Evolutionary conservation across 352 stramenopile species (phyloP), one percentile per base, ranked within the genome.

Genomic region (Pythium periplocum): DNA sequence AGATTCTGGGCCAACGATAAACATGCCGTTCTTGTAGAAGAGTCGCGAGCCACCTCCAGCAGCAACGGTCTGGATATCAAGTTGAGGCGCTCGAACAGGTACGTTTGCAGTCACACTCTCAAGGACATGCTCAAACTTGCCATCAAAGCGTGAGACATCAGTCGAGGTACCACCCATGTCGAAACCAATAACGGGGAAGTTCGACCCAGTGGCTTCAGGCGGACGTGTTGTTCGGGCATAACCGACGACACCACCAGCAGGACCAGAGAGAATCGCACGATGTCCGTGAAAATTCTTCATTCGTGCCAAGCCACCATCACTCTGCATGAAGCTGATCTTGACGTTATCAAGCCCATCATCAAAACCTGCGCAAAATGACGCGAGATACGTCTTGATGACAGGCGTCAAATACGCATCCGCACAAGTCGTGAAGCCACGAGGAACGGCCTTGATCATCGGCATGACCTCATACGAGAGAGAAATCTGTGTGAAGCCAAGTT

Each of bases 101-200:
- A 99, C 93, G 31, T 98, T 98, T 2, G 97, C 97, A 6, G 96
- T 99, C 39, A 97, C 95, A 6, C 96, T 99, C 65, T 99, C 97
- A 48, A 99, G 98, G 2, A 99, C 96, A 62, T 98, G 96, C 59
- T 99, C 96, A 51, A 97, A 98, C 42, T 79, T 87, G 42, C 97
- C 96, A 41, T 97, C 96, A 55, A 98, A 99, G 33, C 97, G 87
- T 1, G 93, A 98, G 1, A 99, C 96, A 63, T 99, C 97, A 0
- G 96, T 99, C 11, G 87, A 98, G 1, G 97, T 99, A 2, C 97
- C 97, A 36, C 97, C 97, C 97, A 99, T 99, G 70, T 99, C 97
- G 69, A 99, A 99, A 26, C 97, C 97, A 61, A 99, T 99, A 30
- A 90, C 80, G 71, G 43, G 10, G 59, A 50, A 12, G 48, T 46